Evolutionary conservation across 164 flowering plant species (phyloP).

Genomic region (Chimonanthus salicifolius): DNA sequence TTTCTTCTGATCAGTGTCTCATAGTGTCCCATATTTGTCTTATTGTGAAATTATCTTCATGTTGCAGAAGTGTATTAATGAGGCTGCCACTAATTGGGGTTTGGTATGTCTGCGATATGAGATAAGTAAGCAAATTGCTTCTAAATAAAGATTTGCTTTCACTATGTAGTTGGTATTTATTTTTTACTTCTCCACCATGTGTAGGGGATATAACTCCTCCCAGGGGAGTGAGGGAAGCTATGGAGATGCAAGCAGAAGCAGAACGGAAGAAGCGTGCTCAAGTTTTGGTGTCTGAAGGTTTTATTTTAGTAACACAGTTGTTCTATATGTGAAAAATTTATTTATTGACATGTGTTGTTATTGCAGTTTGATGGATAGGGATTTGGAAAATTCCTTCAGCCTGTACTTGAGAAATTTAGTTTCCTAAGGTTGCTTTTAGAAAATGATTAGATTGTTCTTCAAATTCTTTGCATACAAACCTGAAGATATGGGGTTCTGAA

Average conservation of each 20-base stretch:
- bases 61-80: conserved; percentile 74
- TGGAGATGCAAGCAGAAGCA: conserved; percentile 99
- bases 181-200: background rate
- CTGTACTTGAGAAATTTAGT: background rate
- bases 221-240: conserved; percentile 73
- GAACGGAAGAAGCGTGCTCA: conserved; percentile 93
- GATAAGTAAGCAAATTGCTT: conserved; percentile 49
- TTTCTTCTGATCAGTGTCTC: background rate
- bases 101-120: conserved; percentile 89
- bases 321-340: background rate
- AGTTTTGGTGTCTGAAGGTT: conserved; percentile 88
- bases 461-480: background rate
- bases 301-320: background rate
- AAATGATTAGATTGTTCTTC: background rate
- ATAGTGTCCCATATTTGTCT: background rate
- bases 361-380: background rate
- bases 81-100: conserved; percentile 89
- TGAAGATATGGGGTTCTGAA: conserved; percentile 5
- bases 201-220: conserved; percentile 95
- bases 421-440: background rate
- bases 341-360: background rate
- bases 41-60: conserved; percentile 10
- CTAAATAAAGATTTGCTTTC: background rate
- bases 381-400: background rate
- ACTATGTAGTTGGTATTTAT: background rate